Evolutionary conservation across 345 rosid genomes (phyloP).

Genomic region (Sisymbrium altissimum): DNA sequence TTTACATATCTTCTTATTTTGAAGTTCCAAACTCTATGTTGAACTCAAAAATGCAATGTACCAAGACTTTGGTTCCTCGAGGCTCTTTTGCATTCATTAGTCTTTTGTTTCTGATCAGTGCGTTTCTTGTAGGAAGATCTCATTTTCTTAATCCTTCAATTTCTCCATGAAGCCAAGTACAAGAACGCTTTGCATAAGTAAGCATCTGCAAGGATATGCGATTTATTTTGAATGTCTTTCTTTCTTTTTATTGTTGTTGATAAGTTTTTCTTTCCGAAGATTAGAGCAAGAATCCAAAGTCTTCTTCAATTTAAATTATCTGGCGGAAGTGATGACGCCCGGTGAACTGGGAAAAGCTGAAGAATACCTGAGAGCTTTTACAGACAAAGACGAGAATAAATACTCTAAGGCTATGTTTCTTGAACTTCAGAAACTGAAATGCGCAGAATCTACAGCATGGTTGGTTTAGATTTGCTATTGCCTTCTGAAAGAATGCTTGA

Average conservation of each 20-base stretch:
- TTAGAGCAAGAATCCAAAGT: slow-evolving; percentile 65
- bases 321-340: slow-evolving; percentile 46
- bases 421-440: slow-evolving; percentile 61
- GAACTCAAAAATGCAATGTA: background rate
- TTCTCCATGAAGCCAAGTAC: slow-evolving; percentile 38
- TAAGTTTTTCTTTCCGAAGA: slow-evolving; percentile 33
- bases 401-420: slow-evolving; percentile 58
- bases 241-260: slow-evolving; percentile 18
- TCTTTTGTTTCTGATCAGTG: slow-evolving; percentile 25
- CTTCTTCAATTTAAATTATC: slow-evolving; percentile 55
- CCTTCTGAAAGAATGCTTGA: slow-evolving; percentile 1
- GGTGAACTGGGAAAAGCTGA: slow-evolving; percentile 60
- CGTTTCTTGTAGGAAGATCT: slow-evolving; percentile 40
- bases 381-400: slow-evolving; percentile 44
- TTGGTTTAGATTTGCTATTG: background rate
- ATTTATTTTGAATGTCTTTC: background rate
- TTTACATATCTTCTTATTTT: background rate
- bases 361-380: slow-evolving; percentile 63
- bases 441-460: slow-evolving; percentile 48
- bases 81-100: background rate
- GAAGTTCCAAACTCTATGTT: background rate
- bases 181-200: slow-evolving; percentile 39
- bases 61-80: background rate
- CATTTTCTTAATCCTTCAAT: slow-evolving; percentile 40
- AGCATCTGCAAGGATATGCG: slow-evolving; percentile 1